Evolutionary conservation across 73 alveolate genomes (phyloP).

Genomic region (Paramecium sonneborni): DNA sequence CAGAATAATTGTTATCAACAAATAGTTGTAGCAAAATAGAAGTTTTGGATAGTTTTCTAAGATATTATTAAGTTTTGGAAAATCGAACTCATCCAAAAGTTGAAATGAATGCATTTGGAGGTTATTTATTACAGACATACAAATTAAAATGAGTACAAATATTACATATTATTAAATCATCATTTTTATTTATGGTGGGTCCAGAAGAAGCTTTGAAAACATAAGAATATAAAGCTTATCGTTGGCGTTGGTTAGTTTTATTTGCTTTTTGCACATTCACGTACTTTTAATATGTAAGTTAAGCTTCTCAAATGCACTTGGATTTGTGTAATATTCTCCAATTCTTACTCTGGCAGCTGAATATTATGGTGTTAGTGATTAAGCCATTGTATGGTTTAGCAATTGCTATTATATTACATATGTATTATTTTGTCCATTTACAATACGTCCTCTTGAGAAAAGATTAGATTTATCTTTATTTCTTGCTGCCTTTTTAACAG

Average conservation of each 20-base stretch:
- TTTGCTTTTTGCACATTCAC: conserved; percentile 30
- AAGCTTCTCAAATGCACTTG: not conserved
- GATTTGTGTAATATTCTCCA: conserved; percentile 11
- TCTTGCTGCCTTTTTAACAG: not conserved
- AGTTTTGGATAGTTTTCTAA: not conserved
- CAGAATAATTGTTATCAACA: not conserved
- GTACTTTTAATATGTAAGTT: not conserved
- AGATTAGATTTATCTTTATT: conserved; percentile 1
- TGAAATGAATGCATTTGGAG: conserved; percentile 49
- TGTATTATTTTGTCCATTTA: not conserved
- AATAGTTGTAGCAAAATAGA: not conserved
- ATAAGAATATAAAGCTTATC: conserved; percentile 15
- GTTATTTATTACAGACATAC: conserved; percentile 30
- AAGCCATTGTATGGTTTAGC: conserved; percentile 1
- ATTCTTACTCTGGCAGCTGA: not conserved
- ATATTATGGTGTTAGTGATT: not conserved
- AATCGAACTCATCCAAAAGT: conserved; percentile 55
- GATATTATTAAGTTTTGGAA: conserved; percentile 18
- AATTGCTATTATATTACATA: not conserved
- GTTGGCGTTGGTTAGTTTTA: not conserved
- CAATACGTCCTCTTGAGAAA: conserved; percentile 3
- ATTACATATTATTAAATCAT: conserved; percentile 31
- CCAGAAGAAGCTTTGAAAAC: conserved; percentile 8
- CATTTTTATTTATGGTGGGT: conserved; percentile 32
- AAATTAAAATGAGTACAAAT: conserved; percentile 26